Conservation (phyloP, 306 rosid genomes). For the Senna siamea region DNA sequence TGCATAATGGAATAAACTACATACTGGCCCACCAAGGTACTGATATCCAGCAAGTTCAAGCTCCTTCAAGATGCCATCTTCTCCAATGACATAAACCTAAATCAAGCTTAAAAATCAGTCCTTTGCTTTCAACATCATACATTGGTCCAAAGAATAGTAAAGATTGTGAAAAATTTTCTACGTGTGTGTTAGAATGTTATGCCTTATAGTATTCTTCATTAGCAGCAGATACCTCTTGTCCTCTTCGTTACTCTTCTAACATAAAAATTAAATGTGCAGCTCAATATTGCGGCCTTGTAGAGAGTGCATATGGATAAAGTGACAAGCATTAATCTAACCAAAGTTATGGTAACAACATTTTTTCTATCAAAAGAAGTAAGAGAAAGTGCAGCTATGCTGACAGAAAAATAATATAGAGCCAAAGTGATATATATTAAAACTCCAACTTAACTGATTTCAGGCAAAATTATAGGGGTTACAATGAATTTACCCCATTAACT, state of each 20-base stretch:
- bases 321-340: not conserved
- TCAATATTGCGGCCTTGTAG: not conserved
- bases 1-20: slow-evolving; percentile 30
- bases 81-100: slow-evolving; percentile 96
- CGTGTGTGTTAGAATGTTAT: not conserved
- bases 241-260: not conserved
- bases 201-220: not conserved
- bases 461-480: not conserved
- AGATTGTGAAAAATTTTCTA: slow-evolving; percentile 12
- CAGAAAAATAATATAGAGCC: slow-evolving; percentile 5
- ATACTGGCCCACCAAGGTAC: slow-evolving; percentile 96
- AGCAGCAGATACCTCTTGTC: not conserved
- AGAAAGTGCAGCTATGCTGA: too few relatives aligned
- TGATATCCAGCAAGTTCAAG: slow-evolving; percentile 97
- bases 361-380: too few relatives aligned
- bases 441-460: not conserved
- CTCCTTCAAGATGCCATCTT: slow-evolving; percentile 98
- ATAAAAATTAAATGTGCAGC: not conserved
- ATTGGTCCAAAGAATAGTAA: slow-evolving; percentile 14
- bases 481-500: not conserved
- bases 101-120: slow-evolving; percentile 43
- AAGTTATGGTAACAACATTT: too few relatives aligned
- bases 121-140: slow-evolving; percentile 33
- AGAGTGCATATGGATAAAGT: not conserved
- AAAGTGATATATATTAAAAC: not conserved